A percentile compares a stretch with the other conserved stretches of the same genome.
These are phyloP conservation scores for Suhomyces chickasaworum DNA, from an alignment of 1,139 yeast genomes.

Conservation along the genomic window DNA sequence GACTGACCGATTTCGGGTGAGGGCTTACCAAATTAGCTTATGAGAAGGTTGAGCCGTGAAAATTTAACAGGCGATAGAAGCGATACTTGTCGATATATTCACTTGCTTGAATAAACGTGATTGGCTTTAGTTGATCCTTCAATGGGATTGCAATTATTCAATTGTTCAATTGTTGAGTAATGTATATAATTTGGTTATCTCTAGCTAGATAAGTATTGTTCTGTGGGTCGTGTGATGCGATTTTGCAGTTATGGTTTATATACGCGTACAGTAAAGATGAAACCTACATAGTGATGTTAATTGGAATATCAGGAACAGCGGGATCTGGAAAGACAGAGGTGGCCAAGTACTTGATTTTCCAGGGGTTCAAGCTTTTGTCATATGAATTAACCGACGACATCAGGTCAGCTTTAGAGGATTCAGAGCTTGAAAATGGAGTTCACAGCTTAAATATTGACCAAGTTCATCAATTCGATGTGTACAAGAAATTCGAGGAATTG, in stretches of 20 bases:
- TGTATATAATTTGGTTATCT: background rate
- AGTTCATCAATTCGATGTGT: conserved; percentile 7
- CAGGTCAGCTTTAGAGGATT: too few relatives aligned
- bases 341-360: conserved; percentile 55
- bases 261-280: too few relatives aligned
- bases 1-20: background rate
- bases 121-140: background rate
- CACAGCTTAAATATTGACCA: background rate
- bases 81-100: background rate
- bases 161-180: background rate
- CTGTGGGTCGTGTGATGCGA: conserved; percentile 1
- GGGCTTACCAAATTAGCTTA: background rate
- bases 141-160: too few relatives aligned
- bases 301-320: conserved; percentile 74
- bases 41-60: background rate
- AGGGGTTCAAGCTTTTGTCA: conserved; percentile 51
- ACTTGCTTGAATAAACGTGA: background rate
- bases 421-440: conserved; percentile 9
- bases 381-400: background rate
- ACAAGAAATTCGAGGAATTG: conserved; percentile 20
- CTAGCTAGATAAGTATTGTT: too few relatives aligned
- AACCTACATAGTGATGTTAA: conserved; percentile 52
- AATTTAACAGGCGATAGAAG: background rate
- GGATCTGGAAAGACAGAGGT: conserved; percentile 73
- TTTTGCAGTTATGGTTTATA: background rate